These are phyloP conservation scores for Verticillium longisporum DNA, from an alignment of 2,329 filamentous ascomycete species.

Conservation along the genomic window DNA sequence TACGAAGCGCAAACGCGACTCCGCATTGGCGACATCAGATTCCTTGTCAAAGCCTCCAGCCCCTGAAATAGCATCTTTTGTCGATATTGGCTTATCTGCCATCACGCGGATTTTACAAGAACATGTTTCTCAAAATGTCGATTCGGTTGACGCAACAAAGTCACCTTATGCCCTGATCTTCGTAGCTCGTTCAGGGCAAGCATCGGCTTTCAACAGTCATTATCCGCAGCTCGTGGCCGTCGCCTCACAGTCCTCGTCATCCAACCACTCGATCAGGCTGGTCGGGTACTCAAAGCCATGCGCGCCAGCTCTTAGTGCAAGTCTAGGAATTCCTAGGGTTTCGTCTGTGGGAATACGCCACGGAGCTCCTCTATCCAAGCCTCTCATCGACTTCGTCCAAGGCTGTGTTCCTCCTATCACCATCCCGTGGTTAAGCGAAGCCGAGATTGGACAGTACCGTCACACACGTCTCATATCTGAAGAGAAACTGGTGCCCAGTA, in stretches of 20 bases:
- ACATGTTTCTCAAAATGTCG: constrained; percentile 17
- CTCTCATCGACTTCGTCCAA: constrained; percentile 49
- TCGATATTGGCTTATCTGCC: constrained; percentile 59
- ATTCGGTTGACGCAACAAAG: neutral
- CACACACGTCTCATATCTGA: constrained; percentile 14
- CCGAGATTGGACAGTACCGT: constrained; percentile 17
- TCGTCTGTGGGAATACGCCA: constrained; percentile 56
- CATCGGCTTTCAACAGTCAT: constrained; percentile 52
- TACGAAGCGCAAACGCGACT: constrained; percentile 43
- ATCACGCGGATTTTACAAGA: constrained; percentile 54
- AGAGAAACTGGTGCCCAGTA: constrained; percentile 7
- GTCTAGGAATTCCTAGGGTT: constrained; percentile 55
- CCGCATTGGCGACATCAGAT: constrained; percentile 14
- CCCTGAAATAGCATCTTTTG: constrained; percentile 47
- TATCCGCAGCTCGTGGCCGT: constrained; percentile 48
- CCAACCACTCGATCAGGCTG: constrained; percentile 41
- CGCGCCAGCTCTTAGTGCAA: constrained; percentile 48
- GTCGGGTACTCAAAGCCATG: constrained; percentile 56
- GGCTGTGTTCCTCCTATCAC: constrained; percentile 44
- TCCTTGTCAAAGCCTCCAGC: constrained; percentile 23
- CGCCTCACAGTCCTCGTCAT: constrained; percentile 35
- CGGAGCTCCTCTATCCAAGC: constrained; percentile 48
- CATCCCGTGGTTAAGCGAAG: constrained; percentile 42
- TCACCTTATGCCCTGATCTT: constrained; percentile 47
- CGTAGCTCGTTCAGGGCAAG: constrained; percentile 49